These are phyloP conservation scores for Vigna nakashimae DNA, from an alignment of 306 rosid genomes.

Conservation along the genomic window DNA sequence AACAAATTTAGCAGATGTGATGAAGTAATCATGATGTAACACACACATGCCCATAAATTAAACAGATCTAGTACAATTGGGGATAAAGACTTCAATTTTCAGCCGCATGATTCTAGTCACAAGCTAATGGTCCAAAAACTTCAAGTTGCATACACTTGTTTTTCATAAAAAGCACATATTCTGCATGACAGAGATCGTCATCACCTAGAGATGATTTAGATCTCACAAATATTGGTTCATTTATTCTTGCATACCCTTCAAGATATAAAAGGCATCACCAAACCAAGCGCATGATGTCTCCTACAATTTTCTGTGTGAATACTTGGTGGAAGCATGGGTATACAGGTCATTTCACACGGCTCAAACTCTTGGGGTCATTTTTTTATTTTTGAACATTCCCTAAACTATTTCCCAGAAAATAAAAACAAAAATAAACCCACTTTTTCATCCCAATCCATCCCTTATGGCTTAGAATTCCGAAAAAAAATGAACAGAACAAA, in stretches of 20 bases:
- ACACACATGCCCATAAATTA: not conserved
- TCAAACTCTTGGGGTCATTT: not conserved
- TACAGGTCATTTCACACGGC: constrained; percentile 38
- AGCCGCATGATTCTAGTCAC: not conserved
- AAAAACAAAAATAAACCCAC: not conserved
- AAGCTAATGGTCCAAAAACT: not conserved
- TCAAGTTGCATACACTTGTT: not conserved
- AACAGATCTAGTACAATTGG: constrained; percentile 19
- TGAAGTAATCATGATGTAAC: not conserved
- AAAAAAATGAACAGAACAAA: constrained; percentile 4
- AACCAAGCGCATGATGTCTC: not conserved
- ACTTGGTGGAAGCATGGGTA: constrained; percentile 26
- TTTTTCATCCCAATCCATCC: not conserved
- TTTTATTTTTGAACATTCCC: not conserved
- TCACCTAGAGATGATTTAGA: constrained; percentile 5
- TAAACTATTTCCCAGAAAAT: constrained; percentile 11
- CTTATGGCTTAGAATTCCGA: not conserved
- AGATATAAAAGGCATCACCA: not conserved
- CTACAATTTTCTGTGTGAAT: not conserved
- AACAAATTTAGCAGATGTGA: not conserved
- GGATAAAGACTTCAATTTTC: constrained; percentile 3
- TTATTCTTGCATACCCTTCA: constrained; percentile 12
- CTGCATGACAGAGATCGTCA: not conserved
- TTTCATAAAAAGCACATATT: constrained; percentile 2
- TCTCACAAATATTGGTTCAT: not conserved